Evolutionary conservation across 2,329 filamentous ascomycete species (phyloP).

Genomic region (Raffaelea albimanens): DNA sequence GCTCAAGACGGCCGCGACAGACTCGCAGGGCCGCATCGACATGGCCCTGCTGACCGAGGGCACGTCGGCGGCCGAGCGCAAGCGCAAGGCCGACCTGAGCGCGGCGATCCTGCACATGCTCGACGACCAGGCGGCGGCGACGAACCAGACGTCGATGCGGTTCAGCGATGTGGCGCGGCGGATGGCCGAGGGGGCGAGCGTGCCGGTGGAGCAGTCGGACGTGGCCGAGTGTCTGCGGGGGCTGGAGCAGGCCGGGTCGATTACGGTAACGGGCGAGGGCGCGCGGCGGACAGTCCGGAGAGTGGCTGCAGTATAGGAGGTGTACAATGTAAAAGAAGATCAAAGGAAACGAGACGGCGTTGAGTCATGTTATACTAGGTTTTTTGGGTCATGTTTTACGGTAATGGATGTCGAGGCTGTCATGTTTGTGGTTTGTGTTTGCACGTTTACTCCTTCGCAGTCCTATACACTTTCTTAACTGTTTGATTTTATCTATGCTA

Average conservation of each 20-base stretch:
- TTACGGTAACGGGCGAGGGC: conserved; percentile 78
- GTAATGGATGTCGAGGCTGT: too few species aligned
- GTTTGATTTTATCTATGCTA: conserved; percentile 9
- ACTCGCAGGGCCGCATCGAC: conserved; percentile 85
- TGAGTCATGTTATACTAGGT: too few species aligned
- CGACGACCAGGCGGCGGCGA: conserved; percentile 62
- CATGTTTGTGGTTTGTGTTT: too few species aligned
- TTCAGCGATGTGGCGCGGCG: conserved; percentile 69
- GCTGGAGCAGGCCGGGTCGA: conserved; percentile 74
- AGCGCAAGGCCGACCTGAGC: conserved; percentile 76
- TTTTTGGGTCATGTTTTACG: too few species aligned
- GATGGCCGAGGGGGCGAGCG: conserved; percentile 60
- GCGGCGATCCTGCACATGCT: conserved; percentile 63
- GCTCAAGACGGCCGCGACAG: conserved; percentile 94
- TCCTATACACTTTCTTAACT: too few species aligned
- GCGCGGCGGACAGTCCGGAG: conserved; percentile 72
- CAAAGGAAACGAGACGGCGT: too few species aligned
- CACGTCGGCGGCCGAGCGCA: conserved; percentile 79
- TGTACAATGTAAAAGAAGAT: too few species aligned
- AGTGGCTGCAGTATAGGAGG: conserved; percentile 43
- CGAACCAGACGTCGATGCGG: conserved; percentile 31
- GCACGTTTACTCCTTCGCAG: too few species aligned
- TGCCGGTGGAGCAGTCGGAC: conserved; percentile 66
- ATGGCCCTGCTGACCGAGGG: conserved; percentile 94
- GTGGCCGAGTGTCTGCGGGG: conserved; percentile 73